Evolutionary conservation across 352 stramenopile genomes (phyloP).

Genomic region (Globisporangium acanthophoron): DNA sequence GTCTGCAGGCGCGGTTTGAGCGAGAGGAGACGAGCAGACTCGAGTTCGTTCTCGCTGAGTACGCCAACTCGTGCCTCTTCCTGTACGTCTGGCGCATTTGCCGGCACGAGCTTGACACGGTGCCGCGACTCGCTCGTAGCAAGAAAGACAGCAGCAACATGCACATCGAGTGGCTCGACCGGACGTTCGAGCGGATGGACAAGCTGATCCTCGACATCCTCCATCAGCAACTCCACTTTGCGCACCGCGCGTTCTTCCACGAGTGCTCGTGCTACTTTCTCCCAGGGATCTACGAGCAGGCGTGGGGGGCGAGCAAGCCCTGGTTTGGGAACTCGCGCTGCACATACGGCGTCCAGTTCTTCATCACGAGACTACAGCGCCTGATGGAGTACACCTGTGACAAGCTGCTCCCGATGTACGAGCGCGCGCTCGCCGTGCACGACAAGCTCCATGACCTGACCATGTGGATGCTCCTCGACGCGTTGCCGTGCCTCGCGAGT

Average conservation of each 20-base stretch:
- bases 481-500: slow-evolving; percentile 32
- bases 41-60: slow-evolving; percentile 46
- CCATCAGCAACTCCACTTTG: slow-evolving; percentile 42
- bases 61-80: slow-evolving; percentile 48
- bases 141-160: slow-evolving; percentile 22
- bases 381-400: slow-evolving; percentile 39
- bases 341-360: slow-evolving; percentile 52
- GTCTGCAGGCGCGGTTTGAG: slow-evolving; percentile 26
- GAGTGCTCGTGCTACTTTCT: slow-evolving; percentile 41
- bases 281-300: slow-evolving; percentile 47
- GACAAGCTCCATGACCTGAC: slow-evolving; percentile 56
- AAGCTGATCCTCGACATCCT: slow-evolving; percentile 43
- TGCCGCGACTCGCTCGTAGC: slow-evolving; percentile 23
- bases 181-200: slow-evolving; percentile 58
- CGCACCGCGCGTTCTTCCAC: slow-evolving; percentile 56
- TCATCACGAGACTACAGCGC: slow-evolving; percentile 39
- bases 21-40: slow-evolving; percentile 21
- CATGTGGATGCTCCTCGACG: slow-evolving; percentile 44
- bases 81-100: slow-evolving; percentile 65
- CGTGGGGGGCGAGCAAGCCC: slow-evolving; percentile 44
- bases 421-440: slow-evolving; percentile 50
- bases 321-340: slow-evolving; percentile 60
- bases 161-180: slow-evolving; percentile 61
- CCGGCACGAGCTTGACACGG: slow-evolving; percentile 46
- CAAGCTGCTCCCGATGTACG: slow-evolving; percentile 36